These are phyloP conservation scores for Leccinum longicurvipes DNA, from an alignment of 768 basidiomycete genomes.

Conservation along the genomic window DNA sequence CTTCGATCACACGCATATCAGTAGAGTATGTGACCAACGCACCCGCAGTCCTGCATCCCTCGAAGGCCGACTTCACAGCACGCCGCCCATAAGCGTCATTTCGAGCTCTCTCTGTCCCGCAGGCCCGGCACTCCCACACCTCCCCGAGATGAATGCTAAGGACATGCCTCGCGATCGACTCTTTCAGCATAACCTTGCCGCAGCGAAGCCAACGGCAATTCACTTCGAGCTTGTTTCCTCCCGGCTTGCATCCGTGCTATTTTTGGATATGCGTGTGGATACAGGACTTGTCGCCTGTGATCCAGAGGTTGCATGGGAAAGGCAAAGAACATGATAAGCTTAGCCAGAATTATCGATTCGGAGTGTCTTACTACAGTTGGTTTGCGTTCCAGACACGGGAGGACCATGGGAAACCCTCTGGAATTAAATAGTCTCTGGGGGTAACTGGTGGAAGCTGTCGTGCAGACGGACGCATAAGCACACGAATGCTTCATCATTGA, in stretches of 20 bases:
- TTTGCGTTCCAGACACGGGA: too few relatives aligned
- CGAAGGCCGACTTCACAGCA: background rate
- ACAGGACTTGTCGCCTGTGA: constrained; percentile 14
- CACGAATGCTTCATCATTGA: too few relatives aligned
- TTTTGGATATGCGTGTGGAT: constrained; percentile 14
- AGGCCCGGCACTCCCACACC: constrained; percentile 12
- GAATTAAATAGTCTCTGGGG: too few relatives aligned
- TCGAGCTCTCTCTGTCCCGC: constrained; percentile 9
- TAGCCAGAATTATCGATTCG: too few relatives aligned
- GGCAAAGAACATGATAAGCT: too few relatives aligned
- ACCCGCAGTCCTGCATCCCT: constrained; percentile 4
- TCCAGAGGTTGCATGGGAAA: constrained; percentile 12
- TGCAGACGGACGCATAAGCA: too few relatives aligned
- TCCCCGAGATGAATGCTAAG: constrained; percentile 14
- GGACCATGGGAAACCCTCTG: too few relatives aligned
- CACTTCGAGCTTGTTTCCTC: constrained; percentile 6
- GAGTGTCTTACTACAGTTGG: too few relatives aligned
- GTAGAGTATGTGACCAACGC: constrained; percentile 8
- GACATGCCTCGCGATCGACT: constrained; percentile 20
- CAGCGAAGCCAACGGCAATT: constrained; percentile 16
- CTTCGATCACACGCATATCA: constrained; percentile 1
- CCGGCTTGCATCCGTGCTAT: constrained; percentile 14
- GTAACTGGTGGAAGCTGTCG: too few relatives aligned
- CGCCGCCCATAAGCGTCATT: constrained; percentile 12
- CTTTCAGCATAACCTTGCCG: constrained; percentile 18